Evolutionary conservation across 345 rosid species (phyloP).

Genomic region (Geranium brycei): DNA sequence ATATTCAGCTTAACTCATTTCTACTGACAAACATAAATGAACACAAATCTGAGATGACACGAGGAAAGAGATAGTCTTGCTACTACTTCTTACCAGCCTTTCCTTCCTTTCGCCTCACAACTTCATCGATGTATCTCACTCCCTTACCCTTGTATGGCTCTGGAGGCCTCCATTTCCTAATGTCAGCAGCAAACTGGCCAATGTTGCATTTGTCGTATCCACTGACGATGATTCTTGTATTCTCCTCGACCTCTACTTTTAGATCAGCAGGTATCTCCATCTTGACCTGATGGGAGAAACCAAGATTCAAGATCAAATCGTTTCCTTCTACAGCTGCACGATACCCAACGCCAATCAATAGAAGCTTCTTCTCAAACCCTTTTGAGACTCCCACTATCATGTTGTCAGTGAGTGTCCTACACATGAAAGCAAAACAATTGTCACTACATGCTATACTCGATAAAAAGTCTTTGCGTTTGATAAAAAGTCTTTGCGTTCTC

Average conservation of each 20-base stretch:
- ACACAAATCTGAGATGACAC: not conserved
- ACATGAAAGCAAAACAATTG: not conserved
- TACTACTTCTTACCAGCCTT: constrained; percentile 96
- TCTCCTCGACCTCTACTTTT: constrained; percentile 76
- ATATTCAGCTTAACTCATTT: not conserved
- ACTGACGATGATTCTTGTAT: constrained; percentile 53
- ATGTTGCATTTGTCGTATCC: constrained; percentile 68
- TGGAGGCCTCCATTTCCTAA: constrained; percentile 92
- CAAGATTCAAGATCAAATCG: constrained; percentile 67
- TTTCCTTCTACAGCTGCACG: constrained; percentile 74
- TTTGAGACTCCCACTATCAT: constrained; percentile 91
- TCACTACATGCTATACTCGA: not conserved
- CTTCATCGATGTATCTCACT: constrained; percentile 73
- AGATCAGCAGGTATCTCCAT: constrained; percentile 65
- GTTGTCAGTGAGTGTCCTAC: constrained; percentile 86
- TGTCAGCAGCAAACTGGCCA: constrained; percentile 80
- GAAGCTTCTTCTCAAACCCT: constrained; percentile 92
- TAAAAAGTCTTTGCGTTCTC: not conserved
- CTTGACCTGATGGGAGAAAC: constrained; percentile 88
- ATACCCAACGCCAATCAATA: constrained; percentile 80
- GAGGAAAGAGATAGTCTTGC: constrained; percentile 5
- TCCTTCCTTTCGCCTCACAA: constrained; percentile 73
- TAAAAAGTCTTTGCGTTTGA: not conserved
- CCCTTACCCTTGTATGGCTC: constrained; percentile 99
- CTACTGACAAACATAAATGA: constrained; percentile 1